These are phyloP conservation scores for Bassia scoparia DNA, from an alignment of 148 eudicot genomes.

Conservation along the genomic window DNA sequence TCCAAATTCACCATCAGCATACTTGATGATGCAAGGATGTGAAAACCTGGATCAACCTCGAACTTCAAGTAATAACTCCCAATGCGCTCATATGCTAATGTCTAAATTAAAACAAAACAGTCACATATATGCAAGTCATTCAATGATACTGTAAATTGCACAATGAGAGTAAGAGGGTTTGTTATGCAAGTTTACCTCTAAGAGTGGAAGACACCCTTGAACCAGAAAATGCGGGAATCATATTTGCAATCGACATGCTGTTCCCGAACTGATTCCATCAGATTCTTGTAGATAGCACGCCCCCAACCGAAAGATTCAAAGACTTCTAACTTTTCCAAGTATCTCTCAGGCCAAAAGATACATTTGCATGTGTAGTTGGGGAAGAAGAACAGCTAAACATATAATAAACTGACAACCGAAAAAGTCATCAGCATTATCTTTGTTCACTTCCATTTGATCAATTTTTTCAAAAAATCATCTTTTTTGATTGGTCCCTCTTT, in stretches of 20 bases:
- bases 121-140: neutral
- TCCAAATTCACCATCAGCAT: conserved; percentile 8
- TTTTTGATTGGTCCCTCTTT: neutral
- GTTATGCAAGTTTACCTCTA: neutral
- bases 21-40: conserved; percentile 7
- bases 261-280: neutral
- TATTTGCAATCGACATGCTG: neutral
- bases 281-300: neutral
- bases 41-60: conserved; percentile 1
- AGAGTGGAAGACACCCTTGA: conserved; percentile 12
- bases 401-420: neutral
- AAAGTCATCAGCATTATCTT: neutral
- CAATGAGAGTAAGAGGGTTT: neutral
- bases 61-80: neutral
- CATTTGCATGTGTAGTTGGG: neutral
- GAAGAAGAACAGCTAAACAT: conserved; percentile 13
- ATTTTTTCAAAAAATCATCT: neutral
- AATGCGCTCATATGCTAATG: conserved; percentile 9
- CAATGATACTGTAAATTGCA: neutral
- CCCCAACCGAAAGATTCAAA: conserved; percentile 9
- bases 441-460: neutral
- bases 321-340: neutral
- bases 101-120: neutral
- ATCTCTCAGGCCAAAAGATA: neutral
- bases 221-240: neutral